Base-by-base conservation (phyloP, 805 yeast species). In the Kodamaea nitidulidarum region DNA sequence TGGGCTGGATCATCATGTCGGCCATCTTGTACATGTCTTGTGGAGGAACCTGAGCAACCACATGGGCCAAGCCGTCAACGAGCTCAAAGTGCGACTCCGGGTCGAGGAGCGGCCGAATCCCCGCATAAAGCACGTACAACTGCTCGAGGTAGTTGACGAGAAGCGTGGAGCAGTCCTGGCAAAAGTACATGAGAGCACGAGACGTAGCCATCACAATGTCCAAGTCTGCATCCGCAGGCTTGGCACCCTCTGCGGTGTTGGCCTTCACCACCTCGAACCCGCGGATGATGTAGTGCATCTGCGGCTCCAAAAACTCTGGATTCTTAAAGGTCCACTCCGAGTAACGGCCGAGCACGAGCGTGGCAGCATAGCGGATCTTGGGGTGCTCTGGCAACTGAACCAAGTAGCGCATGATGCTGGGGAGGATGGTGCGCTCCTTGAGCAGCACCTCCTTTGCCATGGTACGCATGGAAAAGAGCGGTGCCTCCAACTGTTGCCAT, bases 321-420 rank as follows among this genome's bases (percentile, higher is more conserved):
- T 93, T 95, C 48, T 78, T 74, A 3, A 88, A 69, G 0, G 98
- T 87, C 97, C 98, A 93, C 63, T 84, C 88, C 2, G 98, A 86
- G 60, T 93, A 93, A 51, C 98, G 73, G n/a, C 98, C 98, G 29
- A 93, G 66, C 1, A 93, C 95, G 54, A 93, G 71, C 0, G 96
- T 88, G 1, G 95, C 88, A 5, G 98, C 95, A 55, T 91, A 93
- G 58, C 96, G 74, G 37, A 93, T 78, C 55, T 87, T 86, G 15
- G 84, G 80, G 54, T 87, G 88, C 48, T 86, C 91, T 1, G 97
- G 96, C 39, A 87, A 65, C 52, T 74, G 80, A 22, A 80, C 73
- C 25, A 86, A 65, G 44, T 71, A 60, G 32, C 76, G 71, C 95
- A 86, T 77, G 47, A 90, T 79, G 41, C 78, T 75, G 1, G 97